Evolutionary conservation across 2,329 filamentous ascomycete species (phyloP).

Genomic region (Ceratocystis harringtonii): DNA sequence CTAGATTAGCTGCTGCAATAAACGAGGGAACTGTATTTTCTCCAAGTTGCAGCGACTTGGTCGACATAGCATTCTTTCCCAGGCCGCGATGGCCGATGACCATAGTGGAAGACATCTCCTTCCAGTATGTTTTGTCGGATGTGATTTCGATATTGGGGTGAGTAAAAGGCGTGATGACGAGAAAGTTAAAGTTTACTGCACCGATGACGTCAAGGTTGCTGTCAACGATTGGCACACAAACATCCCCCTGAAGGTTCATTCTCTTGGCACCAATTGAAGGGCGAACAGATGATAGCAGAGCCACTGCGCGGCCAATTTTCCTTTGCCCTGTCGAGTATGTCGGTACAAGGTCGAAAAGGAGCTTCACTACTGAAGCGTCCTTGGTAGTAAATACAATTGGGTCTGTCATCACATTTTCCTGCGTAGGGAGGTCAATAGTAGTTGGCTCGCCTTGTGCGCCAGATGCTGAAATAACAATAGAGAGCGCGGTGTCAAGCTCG

Average conservation of each 20-base stretch:
- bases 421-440: slow-evolving; percentile 80
- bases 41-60: slow-evolving; percentile 79
- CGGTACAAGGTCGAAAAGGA: slow-evolving; percentile 88
- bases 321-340: slow-evolving; percentile 79
- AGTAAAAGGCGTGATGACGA: slow-evolving; percentile 84
- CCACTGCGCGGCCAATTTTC: slow-evolving; percentile 78
- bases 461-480: slow-evolving; percentile 73
- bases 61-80: slow-evolving; percentile 75
- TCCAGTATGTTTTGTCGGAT: slow-evolving; percentile 90
- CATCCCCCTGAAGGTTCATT: slow-evolving; percentile 84
- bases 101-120: slow-evolving; percentile 79
- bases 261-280: slow-evolving; percentile 68
- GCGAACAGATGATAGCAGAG: slow-evolving; percentile 72
- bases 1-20: slow-evolving; percentile 86
- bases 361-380: slow-evolving; percentile 66
- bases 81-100: slow-evolving; percentile 58
- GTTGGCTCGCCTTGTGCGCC: slow-evolving; percentile 77
- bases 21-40: slow-evolving; percentile 95
- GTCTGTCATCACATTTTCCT: slow-evolving; percentile 86
- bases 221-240: slow-evolving; percentile 80
- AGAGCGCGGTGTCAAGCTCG: slow-evolving; percentile 85
- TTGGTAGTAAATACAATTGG: slow-evolving; percentile 76
- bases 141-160: slow-evolving; percentile 90
- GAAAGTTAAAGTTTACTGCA: slow-evolving; percentile 89
- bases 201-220: slow-evolving; percentile 81